phyloP scores from a whole-genome alignment of 2,329 filamentous ascomycete species.

The Aspergillus latus region DNA sequence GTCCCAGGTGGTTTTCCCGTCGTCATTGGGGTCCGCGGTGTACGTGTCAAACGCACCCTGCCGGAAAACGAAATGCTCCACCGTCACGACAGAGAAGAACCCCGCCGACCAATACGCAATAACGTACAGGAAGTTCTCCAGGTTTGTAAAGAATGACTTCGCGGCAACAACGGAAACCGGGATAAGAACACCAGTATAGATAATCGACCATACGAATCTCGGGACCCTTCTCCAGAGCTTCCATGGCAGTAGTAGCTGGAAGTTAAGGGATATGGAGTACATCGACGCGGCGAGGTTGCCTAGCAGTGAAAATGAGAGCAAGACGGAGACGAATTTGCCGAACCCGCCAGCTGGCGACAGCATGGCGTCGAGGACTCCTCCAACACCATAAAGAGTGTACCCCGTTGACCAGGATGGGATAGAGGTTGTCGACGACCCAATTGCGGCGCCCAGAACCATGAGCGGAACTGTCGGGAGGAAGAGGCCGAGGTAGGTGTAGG shows the following conservation, averaged over 20 bases:
- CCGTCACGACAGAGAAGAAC: not conserved
- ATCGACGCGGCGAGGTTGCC: slow-evolving; percentile 13
- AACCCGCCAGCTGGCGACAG: slow-evolving; percentile 8
- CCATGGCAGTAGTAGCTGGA: slow-evolving; percentile 11
- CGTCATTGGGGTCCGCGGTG: not conserved
- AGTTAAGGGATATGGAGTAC: slow-evolving; percentile 12
- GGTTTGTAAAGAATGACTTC: slow-evolving; percentile 7
- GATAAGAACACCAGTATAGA: slow-evolving; percentile 10
- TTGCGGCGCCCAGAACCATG: slow-evolving; percentile 13
- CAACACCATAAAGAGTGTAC: slow-evolving; percentile 7
- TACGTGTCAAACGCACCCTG: not conserved
- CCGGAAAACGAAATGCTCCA: slow-evolving; percentile 9
- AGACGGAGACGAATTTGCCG: slow-evolving; percentile 13
- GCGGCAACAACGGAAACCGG: slow-evolving; percentile 6
- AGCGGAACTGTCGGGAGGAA: slow-evolving; percentile 13
- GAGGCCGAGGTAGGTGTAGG: slow-evolving; percentile 12
- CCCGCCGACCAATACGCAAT: slow-evolving; percentile 15
- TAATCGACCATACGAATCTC: slow-evolving; percentile 5
- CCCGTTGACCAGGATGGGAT: slow-evolving; percentile 2
- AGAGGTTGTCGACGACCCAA: not conserved
- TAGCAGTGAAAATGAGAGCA: slow-evolving; percentile 9
- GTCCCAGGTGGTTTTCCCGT: not conserved
- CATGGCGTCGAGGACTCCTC: slow-evolving; percentile 13
- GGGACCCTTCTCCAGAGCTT: slow-evolving; percentile 5
- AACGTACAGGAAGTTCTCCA: slow-evolving; percentile 14